Base-by-base conservation (phyloP, 352 stramenopile species). In the Phytopythium helicoides region DNA sequence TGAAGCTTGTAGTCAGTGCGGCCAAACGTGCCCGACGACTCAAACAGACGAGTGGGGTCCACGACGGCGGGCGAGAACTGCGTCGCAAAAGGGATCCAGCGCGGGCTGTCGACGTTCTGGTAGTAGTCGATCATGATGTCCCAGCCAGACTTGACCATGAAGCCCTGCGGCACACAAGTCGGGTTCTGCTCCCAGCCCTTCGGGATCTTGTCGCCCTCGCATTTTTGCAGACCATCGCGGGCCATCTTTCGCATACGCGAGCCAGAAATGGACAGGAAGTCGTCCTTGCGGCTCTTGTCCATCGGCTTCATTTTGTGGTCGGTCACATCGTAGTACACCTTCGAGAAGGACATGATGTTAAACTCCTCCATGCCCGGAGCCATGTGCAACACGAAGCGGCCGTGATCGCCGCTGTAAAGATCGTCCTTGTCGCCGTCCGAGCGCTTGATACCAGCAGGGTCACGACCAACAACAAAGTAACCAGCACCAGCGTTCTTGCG, bases 81-180 rank as follows among this genome's bases (percentile, higher is more conserved):
- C 25, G 70, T 89, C n/a, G 79, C 71, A 56, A 87, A 94, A 41
- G 77, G 80, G 31, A 90, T 85, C 77, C 82, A 91, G 18, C 75
- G 78, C 18, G 79, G 66, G n/a, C 75, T 90, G 53, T 98, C 81
- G 52, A 97, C 81, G 58, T 98, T 97, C 66, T 97, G 92, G 80
- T 99, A 99, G 66, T 99, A 99, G 61, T 99, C 93, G 44, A 98
- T 97, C 63, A 99, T 97, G 56, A 97, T 97, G 52, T 98, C 90
- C 97, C 97, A 99, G 42, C 97, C 97, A 54, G 94, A 96, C 49
- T 97, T 95, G 51, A 98, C 95, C 97, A 99, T 99, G 60, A 99
- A 99, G 28, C 97, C 96, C 58, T 94, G 95, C 22, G 97, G 97
- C 37, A 99, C 89, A 65, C 97, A 99, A 45, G 83, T 95, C 4